Conservation (phyloP, 352 stramenopile species). For the Phytopythium delawarense region DNA sequence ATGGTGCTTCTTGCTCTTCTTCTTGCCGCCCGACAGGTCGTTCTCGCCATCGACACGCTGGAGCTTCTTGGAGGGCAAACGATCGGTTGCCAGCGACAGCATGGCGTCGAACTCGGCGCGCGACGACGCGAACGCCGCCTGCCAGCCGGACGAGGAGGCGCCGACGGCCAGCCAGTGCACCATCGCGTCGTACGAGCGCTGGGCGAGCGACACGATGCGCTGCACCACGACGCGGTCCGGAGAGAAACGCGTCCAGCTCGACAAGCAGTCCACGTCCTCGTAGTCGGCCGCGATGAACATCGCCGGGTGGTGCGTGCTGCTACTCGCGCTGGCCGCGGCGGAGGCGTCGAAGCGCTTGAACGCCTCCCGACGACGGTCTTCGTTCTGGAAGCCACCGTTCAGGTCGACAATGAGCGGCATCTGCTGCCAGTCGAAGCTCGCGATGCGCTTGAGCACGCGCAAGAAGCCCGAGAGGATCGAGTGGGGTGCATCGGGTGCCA, state of each 20-base stretch:
- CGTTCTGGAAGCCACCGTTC: slow-evolving; percentile 53
- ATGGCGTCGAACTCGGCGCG: slow-evolving; percentile 62
- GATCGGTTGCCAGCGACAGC: slow-evolving; percentile 43
- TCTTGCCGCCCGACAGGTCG: neutral
- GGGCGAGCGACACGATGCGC: slow-evolving; percentile 55
- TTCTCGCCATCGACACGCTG: slow-evolving; percentile 9
- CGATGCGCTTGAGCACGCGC: slow-evolving; percentile 69
- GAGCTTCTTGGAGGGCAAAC: slow-evolving; percentile 63
- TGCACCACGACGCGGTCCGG: slow-evolving; percentile 63
- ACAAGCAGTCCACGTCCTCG: slow-evolving; percentile 74
- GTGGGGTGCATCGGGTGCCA: slow-evolving; percentile 51
- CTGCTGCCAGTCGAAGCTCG: slow-evolving; percentile 71
- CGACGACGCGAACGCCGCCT: slow-evolving; percentile 49
- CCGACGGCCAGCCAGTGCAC: slow-evolving; percentile 56
- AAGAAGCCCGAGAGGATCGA: slow-evolving; percentile 81
- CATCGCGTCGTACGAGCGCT: slow-evolving; percentile 49
- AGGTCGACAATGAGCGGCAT: slow-evolving; percentile 72
- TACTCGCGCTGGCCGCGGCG: slow-evolving; percentile 13
- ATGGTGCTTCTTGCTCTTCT: slow-evolving; percentile 60
- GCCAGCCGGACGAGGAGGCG: slow-evolving; percentile 55
- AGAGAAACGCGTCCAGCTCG: slow-evolving; percentile 72
- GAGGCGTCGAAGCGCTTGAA: slow-evolving; percentile 77
- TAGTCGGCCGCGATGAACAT: slow-evolving; percentile 83
- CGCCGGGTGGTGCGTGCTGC: slow-evolving; percentile 49
- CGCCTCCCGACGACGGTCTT: slow-evolving; percentile 62